These are phyloP conservation scores for Didymella exigua DNA, from an alignment of 2,329 filamentous ascomycete species.

Conservation along the genomic window DNA sequence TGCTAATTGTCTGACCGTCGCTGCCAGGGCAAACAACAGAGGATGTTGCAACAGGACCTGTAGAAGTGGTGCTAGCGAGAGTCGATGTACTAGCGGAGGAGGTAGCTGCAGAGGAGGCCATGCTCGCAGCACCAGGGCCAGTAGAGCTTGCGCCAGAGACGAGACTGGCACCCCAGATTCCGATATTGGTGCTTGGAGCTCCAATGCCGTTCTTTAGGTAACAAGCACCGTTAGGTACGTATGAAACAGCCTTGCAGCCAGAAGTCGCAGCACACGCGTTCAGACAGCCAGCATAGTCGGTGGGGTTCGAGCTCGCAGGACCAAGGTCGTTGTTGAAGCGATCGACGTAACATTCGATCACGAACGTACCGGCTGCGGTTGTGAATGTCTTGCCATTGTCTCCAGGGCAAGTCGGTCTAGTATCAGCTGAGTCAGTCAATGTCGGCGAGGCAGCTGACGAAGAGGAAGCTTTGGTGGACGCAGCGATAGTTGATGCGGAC, in stretches of 20 bases:
- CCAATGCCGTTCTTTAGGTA: constrained; percentile 24
- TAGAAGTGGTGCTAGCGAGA: neutral
- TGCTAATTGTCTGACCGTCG: constrained; percentile 4
- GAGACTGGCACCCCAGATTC: constrained; percentile 1
- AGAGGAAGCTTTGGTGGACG: neutral
- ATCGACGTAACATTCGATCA: constrained; percentile 2
- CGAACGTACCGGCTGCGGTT: neutral
- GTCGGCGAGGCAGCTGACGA: neutral
- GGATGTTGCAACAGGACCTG: neutral
- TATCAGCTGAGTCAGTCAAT: neutral
- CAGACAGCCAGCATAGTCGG: constrained; percentile 20
- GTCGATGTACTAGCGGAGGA: neutral
- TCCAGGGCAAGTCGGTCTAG: neutral
- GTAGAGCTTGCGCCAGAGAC: neutral
- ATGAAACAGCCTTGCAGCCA: constrained; percentile 30
- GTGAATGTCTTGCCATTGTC: constrained; percentile 1
- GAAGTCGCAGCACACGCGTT: constrained; percentile 20
- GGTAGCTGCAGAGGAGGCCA: neutral
- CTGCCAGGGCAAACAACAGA: constrained; percentile 1
- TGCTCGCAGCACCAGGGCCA: neutral
- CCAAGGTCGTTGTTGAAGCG: constrained; percentile 1
- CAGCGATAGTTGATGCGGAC: neutral
- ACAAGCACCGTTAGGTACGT: constrained; percentile 21
- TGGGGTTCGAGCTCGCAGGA: neutral
- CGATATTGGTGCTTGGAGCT: neutral